Conservation (phyloP, 2,329 filamentous ascomycete species). For the Furcasterigmium furcatum region DNA sequence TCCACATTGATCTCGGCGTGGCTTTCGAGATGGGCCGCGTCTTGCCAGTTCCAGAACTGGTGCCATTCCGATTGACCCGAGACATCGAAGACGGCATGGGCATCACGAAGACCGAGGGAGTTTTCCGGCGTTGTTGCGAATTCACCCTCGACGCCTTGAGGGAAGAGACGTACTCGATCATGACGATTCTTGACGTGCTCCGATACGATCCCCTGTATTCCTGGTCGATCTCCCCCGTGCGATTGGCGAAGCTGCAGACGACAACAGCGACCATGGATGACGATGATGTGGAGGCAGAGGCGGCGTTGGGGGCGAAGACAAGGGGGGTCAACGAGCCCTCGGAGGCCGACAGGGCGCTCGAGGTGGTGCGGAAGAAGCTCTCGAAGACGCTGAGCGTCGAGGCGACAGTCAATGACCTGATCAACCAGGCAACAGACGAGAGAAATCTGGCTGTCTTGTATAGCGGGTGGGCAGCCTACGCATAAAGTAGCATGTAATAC, state of each 20-base stretch:
- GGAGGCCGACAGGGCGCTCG: constrained; percentile 88
- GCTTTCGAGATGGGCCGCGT: constrained; percentile 96
- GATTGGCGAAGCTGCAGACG: constrained; percentile 58
- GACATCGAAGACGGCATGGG: constrained; percentile 98
- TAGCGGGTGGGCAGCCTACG: constrained; percentile 51
- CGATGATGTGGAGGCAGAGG: constrained; percentile 27
- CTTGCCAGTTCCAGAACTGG: constrained; percentile 91
- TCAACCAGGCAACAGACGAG: constrained; percentile 93
- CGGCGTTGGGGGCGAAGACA: constrained; percentile 28
- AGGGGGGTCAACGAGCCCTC: constrained; percentile 49
- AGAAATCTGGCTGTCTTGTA: constrained; percentile 88
- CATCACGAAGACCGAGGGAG: constrained; percentile 89
- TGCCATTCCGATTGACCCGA: constrained; percentile 90
- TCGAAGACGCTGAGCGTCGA: constrained; percentile 90
- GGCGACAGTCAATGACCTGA: constrained; percentile 94
- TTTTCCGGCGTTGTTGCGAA: constrained; percentile 96
- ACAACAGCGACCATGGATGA: constrained; percentile 17
- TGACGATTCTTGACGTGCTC: constrained; percentile 96
- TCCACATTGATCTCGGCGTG: constrained; percentile 95
- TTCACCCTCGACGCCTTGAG: constrained; percentile 93
- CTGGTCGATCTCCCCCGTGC: constrained; percentile 80
- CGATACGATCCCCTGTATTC: constrained; percentile 97
- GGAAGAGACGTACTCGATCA: constrained; percentile 95
- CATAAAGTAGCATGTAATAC: too few species aligned
- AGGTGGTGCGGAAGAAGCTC: constrained; percentile 93